phyloP scores from a whole-genome alignment of 139 green algal genomes.

The Chlorella sp. region DNA sequence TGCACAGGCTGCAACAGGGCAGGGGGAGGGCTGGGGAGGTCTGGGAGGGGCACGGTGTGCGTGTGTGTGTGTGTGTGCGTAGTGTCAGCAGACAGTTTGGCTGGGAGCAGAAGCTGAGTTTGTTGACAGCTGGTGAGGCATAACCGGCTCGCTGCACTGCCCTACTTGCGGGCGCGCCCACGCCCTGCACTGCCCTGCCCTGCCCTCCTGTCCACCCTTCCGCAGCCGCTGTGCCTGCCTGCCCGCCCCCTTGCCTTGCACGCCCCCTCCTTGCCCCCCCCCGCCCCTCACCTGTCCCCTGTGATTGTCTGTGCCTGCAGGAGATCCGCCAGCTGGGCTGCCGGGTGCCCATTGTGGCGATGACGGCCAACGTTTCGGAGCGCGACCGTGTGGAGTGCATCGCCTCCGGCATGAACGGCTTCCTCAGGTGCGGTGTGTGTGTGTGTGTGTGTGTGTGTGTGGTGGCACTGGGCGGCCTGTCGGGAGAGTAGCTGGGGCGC shows the following conservation, averaged over 20 bases:
- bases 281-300: background rate
- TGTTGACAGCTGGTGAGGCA: too few species aligned
- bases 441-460: background rate
- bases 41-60: background rate
- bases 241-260: background rate
- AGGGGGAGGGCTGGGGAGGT: background rate
- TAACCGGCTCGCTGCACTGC: background rate
- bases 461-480: too few species aligned
- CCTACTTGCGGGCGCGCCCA: background rate
- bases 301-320: background rate
- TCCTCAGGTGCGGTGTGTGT: conserved; percentile 58
- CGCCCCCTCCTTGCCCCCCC: background rate
- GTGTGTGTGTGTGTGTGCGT: background rate
- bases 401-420: conserved; percentile 89
- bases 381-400: conserved; percentile 83
- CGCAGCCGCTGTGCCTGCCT: background rate
- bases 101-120: too few species aligned
- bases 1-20: too few species aligned
- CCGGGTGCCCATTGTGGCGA: conserved; percentile 87
- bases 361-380: conserved; percentile 88
- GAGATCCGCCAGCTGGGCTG: conserved; percentile 64
- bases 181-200: background rate
- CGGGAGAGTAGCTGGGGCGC: too few species aligned
- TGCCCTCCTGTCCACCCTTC: background rate
- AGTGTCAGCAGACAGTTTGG: too few species aligned